Base-by-base conservation (phyloP, 495 filamentous ascomycete genomes). In the Penicillium mononematosum region DNA sequence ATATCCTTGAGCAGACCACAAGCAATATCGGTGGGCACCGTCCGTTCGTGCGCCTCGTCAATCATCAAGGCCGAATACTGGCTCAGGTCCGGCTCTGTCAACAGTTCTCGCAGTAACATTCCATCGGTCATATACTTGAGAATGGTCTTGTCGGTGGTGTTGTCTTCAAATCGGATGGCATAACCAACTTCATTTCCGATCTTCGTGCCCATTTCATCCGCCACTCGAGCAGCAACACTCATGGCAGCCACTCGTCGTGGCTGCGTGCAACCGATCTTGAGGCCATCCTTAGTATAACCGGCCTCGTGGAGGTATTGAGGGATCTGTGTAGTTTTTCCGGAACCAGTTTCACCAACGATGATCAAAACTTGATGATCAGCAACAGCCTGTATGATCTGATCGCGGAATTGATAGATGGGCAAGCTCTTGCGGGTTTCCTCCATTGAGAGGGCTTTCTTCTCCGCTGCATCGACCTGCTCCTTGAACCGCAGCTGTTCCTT, bases 121-220 rank as follows among this genome's bases (percentile, higher is more conserved):
- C 94, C 94, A 68, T 98, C 94, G 3, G 94, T 98, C 91, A 96
- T 96, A 69, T 96, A 98, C 71, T 97, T 96, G 25, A 98, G 71
- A 41, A 92, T 80, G 0, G 94, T 98, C 74, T 96, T 96, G 59
- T 96, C 91, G 64, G 84, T 91, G 1, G 94, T 97, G 44, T 85
- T 84, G 70, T 98, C 91, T 65, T 98, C 94, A 66, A 98, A 98
- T 53, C 94, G 88, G 61, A 98, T 96, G 2, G 89, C 86, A 70
- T 98, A 98, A 34, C 94, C 94, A 32, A 97, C 93, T 65, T 96
- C 90, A 61, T 91, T 91, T 1, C 94, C 94, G 17, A 98, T 70
- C 70, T 89, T 92, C 34, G 90, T 88, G 4, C 92, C 91, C 83
- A 96, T 88, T 65, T 98, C 94, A 52, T 98, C 93, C 1, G 94